phyloP scores from a whole-genome alignment of 768 basidiomycete species.

The Thelephora aurantiotincta region DNA sequence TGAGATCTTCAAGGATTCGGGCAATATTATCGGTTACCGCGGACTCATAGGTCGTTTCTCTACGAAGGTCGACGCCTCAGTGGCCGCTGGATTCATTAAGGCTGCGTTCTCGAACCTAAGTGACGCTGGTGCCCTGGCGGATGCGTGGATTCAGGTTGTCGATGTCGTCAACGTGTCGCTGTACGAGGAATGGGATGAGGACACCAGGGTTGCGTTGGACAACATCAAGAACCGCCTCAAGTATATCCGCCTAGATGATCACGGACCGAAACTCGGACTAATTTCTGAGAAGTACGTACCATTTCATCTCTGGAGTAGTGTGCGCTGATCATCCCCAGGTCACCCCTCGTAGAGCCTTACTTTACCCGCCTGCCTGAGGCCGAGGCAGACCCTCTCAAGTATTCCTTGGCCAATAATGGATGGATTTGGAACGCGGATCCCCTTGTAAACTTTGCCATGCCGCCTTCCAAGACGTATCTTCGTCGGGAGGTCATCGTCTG shows the following conservation, averaged over 20 bases:
- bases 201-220: slow-evolving; percentile 59
- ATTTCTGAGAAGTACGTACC: slow-evolving; percentile 56
- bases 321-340: slow-evolving; percentile 25
- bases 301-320: slow-evolving; percentile 1
- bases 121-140: slow-evolving; percentile 39
- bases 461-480: slow-evolving; percentile 87
- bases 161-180: slow-evolving; percentile 83
- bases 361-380: slow-evolving; percentile 64
- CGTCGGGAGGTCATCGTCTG: slow-evolving; percentile 95
- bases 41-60: slow-evolving; percentile 54
- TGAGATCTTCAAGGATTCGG: slow-evolving; percentile 36
- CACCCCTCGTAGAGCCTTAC: slow-evolving; percentile 80
- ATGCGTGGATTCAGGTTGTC: slow-evolving; percentile 64
- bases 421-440: slow-evolving; percentile 99
- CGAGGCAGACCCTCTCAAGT: slow-evolving; percentile 34
- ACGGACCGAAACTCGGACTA: slow-evolving; percentile 75
- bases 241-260: slow-evolving; percentile 67
- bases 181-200: slow-evolving; percentile 79
- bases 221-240: slow-evolving; percentile 63
- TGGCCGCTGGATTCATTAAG: slow-evolving; percentile 64
- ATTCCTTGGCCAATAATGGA: slow-evolving; percentile 92
- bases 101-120: slow-evolving; percentile 43
- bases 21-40: slow-evolving; percentile 44
- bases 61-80: slow-evolving; percentile 41
- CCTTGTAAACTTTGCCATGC: slow-evolving; percentile 83